A percentile compares a stretch with the other conserved stretches of the same genome.
phyloP scores from a whole-genome alignment of 352 stramenopile genomes.

The Globisporangium iwayamae region DNA sequence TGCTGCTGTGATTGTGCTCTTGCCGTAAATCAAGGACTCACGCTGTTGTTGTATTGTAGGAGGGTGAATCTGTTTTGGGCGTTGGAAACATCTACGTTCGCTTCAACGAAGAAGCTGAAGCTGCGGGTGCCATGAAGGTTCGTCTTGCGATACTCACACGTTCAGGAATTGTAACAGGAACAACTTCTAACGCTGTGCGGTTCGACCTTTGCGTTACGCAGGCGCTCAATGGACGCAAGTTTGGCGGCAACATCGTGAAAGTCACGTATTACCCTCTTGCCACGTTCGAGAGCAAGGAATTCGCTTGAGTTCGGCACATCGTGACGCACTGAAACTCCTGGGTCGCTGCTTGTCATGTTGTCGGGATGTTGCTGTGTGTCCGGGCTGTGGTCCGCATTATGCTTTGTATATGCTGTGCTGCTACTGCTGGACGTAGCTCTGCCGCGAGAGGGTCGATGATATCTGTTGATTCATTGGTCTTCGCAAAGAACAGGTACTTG shows the following conservation, averaged over 20 bases:
- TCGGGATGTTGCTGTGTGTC: neutral
- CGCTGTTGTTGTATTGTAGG: slow-evolving; percentile 26
- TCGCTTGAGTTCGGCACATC: slow-evolving; percentile 26
- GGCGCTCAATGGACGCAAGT: slow-evolving; percentile 82
- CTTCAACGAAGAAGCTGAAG: slow-evolving; percentile 56
- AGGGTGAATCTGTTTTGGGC: slow-evolving; percentile 48
- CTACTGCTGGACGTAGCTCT: slow-evolving; percentile 7
- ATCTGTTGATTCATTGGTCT: slow-evolving; percentile 2
- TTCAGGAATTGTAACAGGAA: neutral
- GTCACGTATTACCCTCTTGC: slow-evolving; percentile 71
- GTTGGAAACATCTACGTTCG: slow-evolving; percentile 82
- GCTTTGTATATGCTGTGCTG: slow-evolving; percentile 15
- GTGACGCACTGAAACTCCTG: neutral
- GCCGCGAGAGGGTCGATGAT: slow-evolving; percentile 2
- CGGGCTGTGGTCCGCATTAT: slow-evolving; percentile 4
- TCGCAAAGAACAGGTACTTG: slow-evolving; percentile 16
- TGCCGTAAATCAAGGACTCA: neutral
- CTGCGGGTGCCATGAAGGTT: slow-evolving; percentile 73
- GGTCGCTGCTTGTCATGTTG: neutral
- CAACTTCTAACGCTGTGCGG: neutral
- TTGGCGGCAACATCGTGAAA: slow-evolving; percentile 82
- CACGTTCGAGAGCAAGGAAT: slow-evolving; percentile 70
- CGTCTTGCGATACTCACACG: neutral
- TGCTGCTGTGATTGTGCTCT: neutral
- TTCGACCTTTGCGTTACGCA: slow-evolving; percentile 16